Percentiles rank a stretch among this genome's conserved stretches.
phyloP scores from a whole-genome alignment of 257 asterid species.

The Petunia axillaris region DNA sequence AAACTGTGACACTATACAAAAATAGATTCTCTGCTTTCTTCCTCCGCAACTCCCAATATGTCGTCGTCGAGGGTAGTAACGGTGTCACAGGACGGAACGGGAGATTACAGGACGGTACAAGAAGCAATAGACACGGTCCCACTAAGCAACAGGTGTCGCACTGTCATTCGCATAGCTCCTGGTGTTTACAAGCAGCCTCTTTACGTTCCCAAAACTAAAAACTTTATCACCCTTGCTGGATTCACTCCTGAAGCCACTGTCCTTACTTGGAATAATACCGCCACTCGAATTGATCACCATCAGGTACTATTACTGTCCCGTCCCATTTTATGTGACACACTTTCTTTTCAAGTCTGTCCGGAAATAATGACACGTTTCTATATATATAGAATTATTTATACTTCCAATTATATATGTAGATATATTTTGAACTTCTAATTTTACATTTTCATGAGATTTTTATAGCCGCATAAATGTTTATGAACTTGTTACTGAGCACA shows the following conservation, averaged over 20 bases:
- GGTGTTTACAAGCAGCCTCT: slow-evolving; percentile 82
- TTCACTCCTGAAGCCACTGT: slow-evolving; percentile 73
- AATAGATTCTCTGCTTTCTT: too few relatives aligned
- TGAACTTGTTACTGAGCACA: too few relatives aligned
- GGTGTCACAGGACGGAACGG: slow-evolving; percentile 74
- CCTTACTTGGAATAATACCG: slow-evolving; percentile 88
- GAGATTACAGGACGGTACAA: slow-evolving; percentile 75
- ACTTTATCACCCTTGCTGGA: slow-evolving; percentile 80
- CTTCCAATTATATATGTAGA: too few relatives aligned
- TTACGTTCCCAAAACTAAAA: slow-evolving; percentile 89
- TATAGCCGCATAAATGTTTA: too few relatives aligned
- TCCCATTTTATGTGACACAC: too few relatives aligned
- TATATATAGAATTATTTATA: too few relatives aligned
- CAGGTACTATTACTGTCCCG: slow-evolving; percentile 49
- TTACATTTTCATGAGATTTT: too few relatives aligned
- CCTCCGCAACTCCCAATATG: too few relatives aligned
- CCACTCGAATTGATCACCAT: slow-evolving; percentile 77
- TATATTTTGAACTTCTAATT: too few relatives aligned
- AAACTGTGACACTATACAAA: too few relatives aligned
- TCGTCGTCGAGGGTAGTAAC: slow-evolving; percentile 43
- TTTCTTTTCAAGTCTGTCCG: too few relatives aligned
- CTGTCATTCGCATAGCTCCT: slow-evolving; percentile 74
- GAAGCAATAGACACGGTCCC: slow-evolving; percentile 96
- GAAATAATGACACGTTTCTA: too few relatives aligned
- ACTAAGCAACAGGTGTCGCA: slow-evolving; percentile 67